phyloP scores from a whole-genome alignment of 2,329 filamentous ascomycete genomes.

The Neopestalotiopsis sp. region DNA sequence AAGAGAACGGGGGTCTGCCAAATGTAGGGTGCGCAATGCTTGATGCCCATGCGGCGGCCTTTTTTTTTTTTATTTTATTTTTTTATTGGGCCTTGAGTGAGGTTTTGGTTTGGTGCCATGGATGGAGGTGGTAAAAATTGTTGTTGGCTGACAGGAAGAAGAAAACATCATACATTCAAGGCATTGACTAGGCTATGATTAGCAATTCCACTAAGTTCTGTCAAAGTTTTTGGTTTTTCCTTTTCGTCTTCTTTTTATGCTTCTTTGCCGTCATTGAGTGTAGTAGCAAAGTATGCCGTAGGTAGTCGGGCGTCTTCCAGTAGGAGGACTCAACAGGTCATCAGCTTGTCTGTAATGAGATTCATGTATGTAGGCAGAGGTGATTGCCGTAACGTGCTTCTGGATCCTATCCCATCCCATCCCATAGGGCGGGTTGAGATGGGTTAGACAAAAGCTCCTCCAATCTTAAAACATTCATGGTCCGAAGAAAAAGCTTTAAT shows the following conservation, averaged over 20 bases:
- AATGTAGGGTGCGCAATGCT: not conserved
- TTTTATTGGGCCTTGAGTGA: no score
- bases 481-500: slow-evolving; percentile 14
- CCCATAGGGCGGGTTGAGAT: not conserved
- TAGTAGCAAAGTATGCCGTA: not conserved
- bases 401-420: not conserved
- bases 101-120: no score
- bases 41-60: no score
- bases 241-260: not conserved
- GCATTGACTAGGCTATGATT: not conserved
- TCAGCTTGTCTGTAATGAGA: not conserved
- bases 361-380: not conserved
- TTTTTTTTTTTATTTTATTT: no score
- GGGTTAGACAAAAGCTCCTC: slow-evolving; percentile 18
- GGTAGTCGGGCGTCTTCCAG: not conserved
- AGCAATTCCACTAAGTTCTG: not conserved
- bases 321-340: not conserved
- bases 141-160: not conserved
- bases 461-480: slow-evolving; percentile 13
- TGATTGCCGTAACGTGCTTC: not conserved
- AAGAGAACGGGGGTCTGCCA: not conserved
- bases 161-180: not conserved
- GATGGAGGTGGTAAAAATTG: not conserved
- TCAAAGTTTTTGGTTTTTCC: not conserved
- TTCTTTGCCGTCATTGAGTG: not conserved